Evolutionary conservation across 768 basidiomycete genomes (phyloP).

Genomic region (Nidularia pulvinata): DNA sequence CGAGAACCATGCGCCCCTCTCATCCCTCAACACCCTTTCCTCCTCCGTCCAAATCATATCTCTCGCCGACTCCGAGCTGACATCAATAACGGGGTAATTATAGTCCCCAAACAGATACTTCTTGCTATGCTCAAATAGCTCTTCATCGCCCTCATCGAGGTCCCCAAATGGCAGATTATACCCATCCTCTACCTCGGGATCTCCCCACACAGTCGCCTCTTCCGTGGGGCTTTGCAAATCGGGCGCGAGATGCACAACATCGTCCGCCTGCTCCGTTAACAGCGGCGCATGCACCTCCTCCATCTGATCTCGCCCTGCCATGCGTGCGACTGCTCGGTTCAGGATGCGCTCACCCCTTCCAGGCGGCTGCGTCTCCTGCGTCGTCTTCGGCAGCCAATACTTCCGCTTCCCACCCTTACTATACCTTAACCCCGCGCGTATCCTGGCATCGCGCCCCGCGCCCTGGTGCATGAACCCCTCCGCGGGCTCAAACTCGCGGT

Average conservation of each 20-base stretch:
- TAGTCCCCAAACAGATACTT: conserved; percentile 90
- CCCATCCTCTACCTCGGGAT: conserved; percentile 30
- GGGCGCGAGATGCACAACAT: conserved; percentile 64
- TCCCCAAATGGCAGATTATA: conserved; percentile 71
- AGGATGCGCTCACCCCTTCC: conserved; percentile 38
- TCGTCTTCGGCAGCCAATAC: conserved; percentile 91
- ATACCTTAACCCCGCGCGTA: conserved; percentile 91
- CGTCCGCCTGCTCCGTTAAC: conserved; percentile 58
- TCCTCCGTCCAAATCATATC: conserved; percentile 80
- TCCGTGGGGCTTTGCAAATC: conserved; percentile 45
- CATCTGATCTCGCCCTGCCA: conserved; percentile 38
- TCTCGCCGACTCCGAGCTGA: conserved; percentile 75
- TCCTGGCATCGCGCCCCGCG: conserved; percentile 79
- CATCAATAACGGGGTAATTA: conserved; percentile 87
- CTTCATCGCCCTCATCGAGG: conserved; percentile 70
- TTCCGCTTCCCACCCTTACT: conserved; percentile 88
- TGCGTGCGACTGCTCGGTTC: conserved; percentile 35
- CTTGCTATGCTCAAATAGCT: conserved; percentile 73
- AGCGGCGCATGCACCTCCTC: conserved; percentile 79
- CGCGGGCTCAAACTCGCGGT: conserved; percentile 95
- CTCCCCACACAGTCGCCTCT: conserved; percentile 38
- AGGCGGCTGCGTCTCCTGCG: conserved; percentile 30
- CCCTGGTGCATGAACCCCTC: conserved; percentile 95
- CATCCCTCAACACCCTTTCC: conserved; percentile 77
- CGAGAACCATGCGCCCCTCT: conserved; percentile 72